Base-by-base conservation (phyloP, 208 protist genomes). In the Trichomonas tenax region DNA sequence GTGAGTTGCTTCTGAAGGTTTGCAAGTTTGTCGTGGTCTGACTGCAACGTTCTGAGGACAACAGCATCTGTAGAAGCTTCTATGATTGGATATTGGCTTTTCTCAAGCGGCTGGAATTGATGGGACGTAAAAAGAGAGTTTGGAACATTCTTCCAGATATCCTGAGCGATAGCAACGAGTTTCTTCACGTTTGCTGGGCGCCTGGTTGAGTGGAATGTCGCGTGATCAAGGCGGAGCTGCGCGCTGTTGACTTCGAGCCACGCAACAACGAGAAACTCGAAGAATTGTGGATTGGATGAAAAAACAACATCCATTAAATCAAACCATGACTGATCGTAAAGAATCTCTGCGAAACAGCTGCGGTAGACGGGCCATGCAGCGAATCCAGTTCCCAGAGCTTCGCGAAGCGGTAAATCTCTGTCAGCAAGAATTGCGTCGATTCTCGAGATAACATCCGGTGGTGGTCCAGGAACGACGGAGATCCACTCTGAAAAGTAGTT, bases 221-320 rank as follows among this genome's bases (percentile, higher is more conserved):
- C 14, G n/a, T 48, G 86, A 51, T 93, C 86, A 93, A 93, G 11
- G 4, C 40, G 40, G 3, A 93, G 26, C n/a, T 93, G 86, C 14
- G 15, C 14, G 46, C 40, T 93, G 46, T 93, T 93, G 31, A 51
- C 15, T 26, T 44, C 36, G 34, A 93, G 26, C 86, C 86, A 93
- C 8, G 86, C 86, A 38, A 93, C 44, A 93, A 93, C 86, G 46
- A 93, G 86, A 38, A 93, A 93, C 46, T 93, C 86, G 31, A 51
- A 38, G n/a, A 93, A 93, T 36, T 93, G 86, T 10, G 86, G 86
- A 26, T n/a, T 51, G 10, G 86, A 93, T 38, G 44, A 93, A 17
- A 93, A 58, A 93, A 93, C n/a, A 15, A 93, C 40, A 93, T 93
- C 86, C 86, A 93, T 93, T 26, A 93, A n/a, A 48, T 93, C 86